These are phyloP conservation scores for Cystobasidium ongulense DNA, from an alignment of 768 basidiomycete species.

Conservation along the genomic window DNA sequence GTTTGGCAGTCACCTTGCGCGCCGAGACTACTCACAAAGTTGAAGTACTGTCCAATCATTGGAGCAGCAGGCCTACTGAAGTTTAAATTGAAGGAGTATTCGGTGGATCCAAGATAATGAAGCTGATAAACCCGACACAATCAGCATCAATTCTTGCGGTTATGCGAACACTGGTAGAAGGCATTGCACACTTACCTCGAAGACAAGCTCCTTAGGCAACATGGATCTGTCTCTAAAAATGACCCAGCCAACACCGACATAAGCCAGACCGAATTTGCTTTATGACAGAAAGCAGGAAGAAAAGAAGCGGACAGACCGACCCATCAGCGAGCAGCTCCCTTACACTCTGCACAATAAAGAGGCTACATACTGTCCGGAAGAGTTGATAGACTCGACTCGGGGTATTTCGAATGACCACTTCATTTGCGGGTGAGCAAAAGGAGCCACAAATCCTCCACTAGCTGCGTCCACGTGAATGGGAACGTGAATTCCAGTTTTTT, in stretches of 20 bases:
- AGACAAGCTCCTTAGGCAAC: conserved; percentile 64
- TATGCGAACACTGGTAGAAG: background rate
- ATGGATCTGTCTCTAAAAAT: conserved; percentile 55
- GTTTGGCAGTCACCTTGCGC: background rate
- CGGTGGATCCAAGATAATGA: conserved; percentile 50
- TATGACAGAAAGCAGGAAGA: no score
- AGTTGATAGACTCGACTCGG: conserved; percentile 45
- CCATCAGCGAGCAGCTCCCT: background rate
- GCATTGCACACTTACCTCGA: conserved; percentile 47
- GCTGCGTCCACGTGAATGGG: conserved; percentile 60
- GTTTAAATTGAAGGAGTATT: conserved; percentile 65
- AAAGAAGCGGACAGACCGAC: background rate
- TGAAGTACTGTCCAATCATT: conserved; percentile 37
- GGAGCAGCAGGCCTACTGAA: conserved; percentile 40
- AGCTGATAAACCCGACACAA: background rate
- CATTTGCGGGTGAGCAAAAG: conserved; percentile 49
- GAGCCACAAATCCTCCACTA: conserved; percentile 59
- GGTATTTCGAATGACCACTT: conserved; percentile 43
- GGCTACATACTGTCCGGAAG: conserved; percentile 37
- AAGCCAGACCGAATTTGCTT: conserved; percentile 25
- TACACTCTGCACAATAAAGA: no score
- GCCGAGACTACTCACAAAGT: conserved; percentile 28
- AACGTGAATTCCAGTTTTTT: conserved; percentile 49
- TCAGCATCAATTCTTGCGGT: background rate
- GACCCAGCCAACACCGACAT: conserved; percentile 54